Base-by-base conservation (phyloP, 768 basidiomycete species). In the Russula compacta region DNA sequence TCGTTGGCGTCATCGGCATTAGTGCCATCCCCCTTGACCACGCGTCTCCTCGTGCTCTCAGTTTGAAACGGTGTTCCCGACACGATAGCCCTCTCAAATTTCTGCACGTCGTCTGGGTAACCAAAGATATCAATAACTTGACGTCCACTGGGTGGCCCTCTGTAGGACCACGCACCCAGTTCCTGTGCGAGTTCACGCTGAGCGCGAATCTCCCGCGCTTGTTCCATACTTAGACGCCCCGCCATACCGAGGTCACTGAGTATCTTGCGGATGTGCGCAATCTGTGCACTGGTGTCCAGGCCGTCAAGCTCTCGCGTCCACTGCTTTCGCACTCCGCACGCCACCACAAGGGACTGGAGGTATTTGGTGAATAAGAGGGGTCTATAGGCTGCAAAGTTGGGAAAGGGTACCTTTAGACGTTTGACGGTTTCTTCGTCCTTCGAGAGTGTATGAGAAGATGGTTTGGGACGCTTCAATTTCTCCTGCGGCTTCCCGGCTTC, bases 361-460 rank as follows among this genome's bases (percentile, higher is more conserved):
- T 32, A 35, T 17, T 33, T 7, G 1, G 52, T 7, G 35, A 52
- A 38, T 46, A n/a, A 46, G 58, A 38, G 61, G 6, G 11, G 14
- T 4, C 24, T 61, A 48, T 36, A 33, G 14, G 17, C 15, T 21
- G 42, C 21, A 35, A 35, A 59, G n/a, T 58, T 11, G 32, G 24
- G 32, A 52, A 15, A 35, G 40, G 52, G 24, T 67, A 83, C 89
- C 79, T 92, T 92, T 17, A 91, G 76, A 48, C 78, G 81, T 68
- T 87, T 89, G 63, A 92, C 82, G 1, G 78, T 83, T 68, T 85
- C 86, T 64, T 91, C 90, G 46, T 88, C 84, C 69, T 85, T 86
- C 4, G 74, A 74, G 49, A 73, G 59, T 3, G 65, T 67, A 38
- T 73, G 67, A 0, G 60, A 43, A 6, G 66, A 44, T 38, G 63